phyloP scores from a whole-genome alignment of 495 filamentous ascomycete species.

The Pseudomonodictys pantanalensis region DNA sequence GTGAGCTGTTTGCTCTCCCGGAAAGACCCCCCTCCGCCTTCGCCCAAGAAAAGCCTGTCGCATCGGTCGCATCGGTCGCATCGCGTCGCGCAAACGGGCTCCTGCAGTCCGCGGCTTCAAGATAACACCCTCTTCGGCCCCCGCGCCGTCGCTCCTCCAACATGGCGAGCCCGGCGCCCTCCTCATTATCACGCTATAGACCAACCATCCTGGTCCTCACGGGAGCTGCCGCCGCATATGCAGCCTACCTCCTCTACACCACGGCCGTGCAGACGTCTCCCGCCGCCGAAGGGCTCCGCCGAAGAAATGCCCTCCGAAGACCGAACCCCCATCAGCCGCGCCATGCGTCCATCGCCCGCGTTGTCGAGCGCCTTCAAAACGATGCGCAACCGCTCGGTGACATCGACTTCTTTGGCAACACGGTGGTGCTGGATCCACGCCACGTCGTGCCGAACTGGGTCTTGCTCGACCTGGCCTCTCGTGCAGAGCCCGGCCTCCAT shows the following conservation, averaged over 20 bases:
- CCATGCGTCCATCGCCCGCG: neutral
- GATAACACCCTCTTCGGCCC: too few species aligned
- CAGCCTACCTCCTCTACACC: conserved; percentile 33
- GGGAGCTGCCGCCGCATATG: conserved; percentile 29
- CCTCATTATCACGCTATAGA: conserved; percentile 29
- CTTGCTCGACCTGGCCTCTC: conserved; percentile 11
- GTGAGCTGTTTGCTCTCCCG: conserved; percentile 7
- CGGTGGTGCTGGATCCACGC: conserved; percentile 14
- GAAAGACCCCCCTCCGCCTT: too few species aligned
- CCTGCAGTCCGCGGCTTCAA: too few species aligned
- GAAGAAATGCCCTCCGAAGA: conserved; percentile 53
- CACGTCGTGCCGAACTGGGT: neutral
- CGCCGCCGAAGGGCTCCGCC: conserved; percentile 42
- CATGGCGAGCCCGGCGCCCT: conserved; percentile 26
- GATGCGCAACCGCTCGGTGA: conserved; percentile 10
- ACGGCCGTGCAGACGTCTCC: neutral
- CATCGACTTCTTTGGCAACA: conserved; percentile 21
- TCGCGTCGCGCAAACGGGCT: too few species aligned
- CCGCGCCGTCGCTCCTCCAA: neutral
- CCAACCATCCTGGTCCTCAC: conserved; percentile 32
- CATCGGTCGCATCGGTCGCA: too few species aligned
- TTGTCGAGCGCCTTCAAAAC: conserved; percentile 18
- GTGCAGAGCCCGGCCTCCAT: neutral
- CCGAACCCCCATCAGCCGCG: neutral
- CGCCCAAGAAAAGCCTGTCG: too few species aligned